Base-by-base conservation (phyloP, 73 alveolate species). In the Diophrys sp. region DNA sequence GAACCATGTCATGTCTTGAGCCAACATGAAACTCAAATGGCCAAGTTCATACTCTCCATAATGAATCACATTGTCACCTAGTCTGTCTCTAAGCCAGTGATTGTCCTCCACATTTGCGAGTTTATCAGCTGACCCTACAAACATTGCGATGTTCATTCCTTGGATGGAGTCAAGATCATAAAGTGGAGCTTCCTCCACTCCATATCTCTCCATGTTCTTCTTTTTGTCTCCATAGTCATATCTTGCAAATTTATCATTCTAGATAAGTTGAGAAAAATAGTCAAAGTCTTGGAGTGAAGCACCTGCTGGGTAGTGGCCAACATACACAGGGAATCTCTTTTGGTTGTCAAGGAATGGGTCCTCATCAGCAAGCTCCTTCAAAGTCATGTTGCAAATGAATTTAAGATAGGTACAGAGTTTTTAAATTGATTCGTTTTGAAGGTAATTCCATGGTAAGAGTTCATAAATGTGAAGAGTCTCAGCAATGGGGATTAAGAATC, bases 231-330 rank as follows among this genome's bases (percentile, higher is more conserved):
- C 98, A 78, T 91, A 94, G 68, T 91, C 97, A 73, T 76, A 94
- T 69, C 87, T 91, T 76, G 86, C 80, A 74, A 94, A 85, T 72
- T 84, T 83, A 23, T 70, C 67, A n/a, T 54, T 32, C 29, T 53
- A 55, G 67, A 87, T 70, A 32, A 91, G 71, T 75, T 94, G 87
- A 71, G 85, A 76, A 85, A 94, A 97, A 84, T 96, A 98, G 66
- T 76, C 78, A 28, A 97, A 56, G 77, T 91, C 88, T 81, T 95
- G 88, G 44, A 91, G 80, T 27, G 98, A 85, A 29, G 99, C 90
- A 23, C 99, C 99, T 29, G 96, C 97, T 0, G 99, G 99, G 44
- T 90, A 98, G 90, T 96, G 98, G 69, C 91, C 91, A 44, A 92
- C 71, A 54, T 79, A 88, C 23, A 84, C 96, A 29, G 76, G 85